Evolutionary conservation across 306 rosid genomes (phyloP).

Genomic region (Psophocarpus tetragonolobus): DNA sequence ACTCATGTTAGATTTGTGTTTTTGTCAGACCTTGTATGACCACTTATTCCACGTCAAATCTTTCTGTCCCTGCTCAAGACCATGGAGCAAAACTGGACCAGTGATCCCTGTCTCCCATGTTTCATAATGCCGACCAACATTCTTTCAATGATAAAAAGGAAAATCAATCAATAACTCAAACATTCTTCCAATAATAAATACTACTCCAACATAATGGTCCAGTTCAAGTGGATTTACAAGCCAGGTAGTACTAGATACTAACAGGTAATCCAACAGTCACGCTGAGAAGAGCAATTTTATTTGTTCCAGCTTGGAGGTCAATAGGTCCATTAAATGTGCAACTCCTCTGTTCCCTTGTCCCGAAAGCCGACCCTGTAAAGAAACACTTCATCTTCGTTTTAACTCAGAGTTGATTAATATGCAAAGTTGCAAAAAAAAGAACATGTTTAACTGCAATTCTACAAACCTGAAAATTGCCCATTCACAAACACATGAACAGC

Average conservation of each 20-base stretch:
- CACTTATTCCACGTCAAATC: constrained; percentile 77
- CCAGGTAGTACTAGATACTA: constrained; percentile 39
- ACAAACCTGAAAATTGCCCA: constrained; percentile 75
- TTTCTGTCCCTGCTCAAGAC: constrained; percentile 68
- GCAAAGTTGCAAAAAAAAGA: neutral
- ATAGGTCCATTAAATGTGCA: constrained; percentile 69
- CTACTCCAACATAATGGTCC: too few species aligned
- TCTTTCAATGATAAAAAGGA: constrained; percentile 35
- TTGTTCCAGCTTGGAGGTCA: constrained; percentile 69
- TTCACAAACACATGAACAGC: constrained; percentile 86
- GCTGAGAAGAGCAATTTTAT: constrained; percentile 85
- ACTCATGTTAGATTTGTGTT: neutral
- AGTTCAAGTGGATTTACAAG: constrained; percentile 20
- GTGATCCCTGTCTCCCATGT: constrained; percentile 79
- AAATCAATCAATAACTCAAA: constrained; percentile 18
- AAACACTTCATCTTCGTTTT: neutral
- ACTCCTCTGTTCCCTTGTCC: constrained; percentile 70
- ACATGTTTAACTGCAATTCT: constrained; percentile 23
- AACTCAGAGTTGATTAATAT: constrained; percentile 2
- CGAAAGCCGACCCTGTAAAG: constrained; percentile 81
- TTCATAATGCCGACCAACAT: constrained; percentile 79
- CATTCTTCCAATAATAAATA: too few species aligned
- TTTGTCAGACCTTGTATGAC: constrained; percentile 77
- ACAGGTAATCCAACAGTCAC: constrained; percentile 92
- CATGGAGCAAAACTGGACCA: constrained; percentile 77